Base-by-base conservation (phyloP, 2,329 filamentous ascomycete genomes). In the Coniella vitis region DNA sequence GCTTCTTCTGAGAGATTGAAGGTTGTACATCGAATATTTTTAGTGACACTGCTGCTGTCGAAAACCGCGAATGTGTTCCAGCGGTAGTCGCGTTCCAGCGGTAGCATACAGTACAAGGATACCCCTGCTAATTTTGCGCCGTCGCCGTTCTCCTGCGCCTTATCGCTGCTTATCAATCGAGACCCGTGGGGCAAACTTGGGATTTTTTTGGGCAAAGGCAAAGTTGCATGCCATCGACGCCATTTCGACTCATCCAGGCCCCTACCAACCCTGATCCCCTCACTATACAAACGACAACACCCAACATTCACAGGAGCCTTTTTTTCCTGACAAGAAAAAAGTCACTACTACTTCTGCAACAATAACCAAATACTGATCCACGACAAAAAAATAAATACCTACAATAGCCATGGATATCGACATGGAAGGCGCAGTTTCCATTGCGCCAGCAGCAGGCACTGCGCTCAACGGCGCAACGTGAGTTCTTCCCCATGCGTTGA, bases 351-450 rank as follows among this genome's bases (percentile, higher is more conserved):
- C 16, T 5, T 10, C 25, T 5, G 25, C 25, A 10, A 29, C 25
- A 29, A 5, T 10, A 29, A 5, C 25, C 10, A 29, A 10, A 29
- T 29, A 29, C 25, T n/a, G n/a, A n/a, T n/a, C 25, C 10, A 29
- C 25, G 10, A 29, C 25, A 29, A 29, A 10, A 29, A 29, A 10
- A 29, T 5, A 29, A 5, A 29, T 29, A 5, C 25, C 25, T 5
- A 40, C 39, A 48, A 36, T 43, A 31, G 68, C 65, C 45, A 72
- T 72, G 69, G 69, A 72, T 57, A 56, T 72, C 35, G 69, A 72
- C 57, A 58, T 72, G 47, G 69, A 72, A 58, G 69, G 70, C 56
- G 67, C 67, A 42, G 60, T 72, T 54, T 57, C 68, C 41, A 63
- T 71, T 51, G 62, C 21, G 58, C 61, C 52, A 52, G 56, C 47